phyloP scores from a whole-genome alignment of 148 eudicot genomes.

The Vaccinium myrtillus region DNA sequence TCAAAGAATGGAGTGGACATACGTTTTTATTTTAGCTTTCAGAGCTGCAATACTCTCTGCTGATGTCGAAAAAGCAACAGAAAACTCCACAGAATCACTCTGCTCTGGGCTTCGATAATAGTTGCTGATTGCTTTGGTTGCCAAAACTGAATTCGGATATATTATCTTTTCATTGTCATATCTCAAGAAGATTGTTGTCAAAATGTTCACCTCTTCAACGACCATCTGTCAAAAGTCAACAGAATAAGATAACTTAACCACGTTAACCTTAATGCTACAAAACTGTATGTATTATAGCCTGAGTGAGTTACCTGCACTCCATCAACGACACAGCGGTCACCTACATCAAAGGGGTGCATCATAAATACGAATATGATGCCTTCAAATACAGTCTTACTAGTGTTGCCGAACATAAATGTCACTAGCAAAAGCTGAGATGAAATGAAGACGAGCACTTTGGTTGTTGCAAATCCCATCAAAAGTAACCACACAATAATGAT shows the following conservation, averaged over 20 bases:
- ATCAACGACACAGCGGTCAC: conserved; percentile 85
- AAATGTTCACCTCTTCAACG: conserved; percentile 91
- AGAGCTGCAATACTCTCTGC: conserved; percentile 62
- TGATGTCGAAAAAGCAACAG: conserved; percentile 63
- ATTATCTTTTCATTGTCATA: conserved; percentile 74
- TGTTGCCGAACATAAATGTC: conserved; percentile 64
- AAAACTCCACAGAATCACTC: conserved; percentile 74
- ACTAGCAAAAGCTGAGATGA: conserved; percentile 68
- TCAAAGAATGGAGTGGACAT: conserved; percentile 18
- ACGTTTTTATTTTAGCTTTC: conserved; percentile 57
- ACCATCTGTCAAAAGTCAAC: conserved; percentile 50
- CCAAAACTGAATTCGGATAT: conserved; percentile 71
- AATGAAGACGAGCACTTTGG: conserved; percentile 63
- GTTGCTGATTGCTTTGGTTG: conserved; percentile 82
- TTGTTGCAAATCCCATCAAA: conserved; percentile 69
- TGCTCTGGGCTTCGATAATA: conserved; percentile 81
- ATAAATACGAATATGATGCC: conserved; percentile 70
- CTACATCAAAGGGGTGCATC: conserved; percentile 89
- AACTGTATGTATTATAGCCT: neutral
- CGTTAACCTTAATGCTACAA: neutral
- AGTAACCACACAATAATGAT: conserved; percentile 61
- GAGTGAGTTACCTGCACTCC: conserved; percentile 65
- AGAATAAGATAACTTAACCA: neutral
- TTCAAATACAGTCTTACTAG: conserved; percentile 65
- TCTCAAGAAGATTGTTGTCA: conserved; percentile 78